These are phyloP conservation scores for Neurospora sp. DNA, from an alignment of 495 filamentous ascomycete genomes.

Conservation along the genomic window DNA sequence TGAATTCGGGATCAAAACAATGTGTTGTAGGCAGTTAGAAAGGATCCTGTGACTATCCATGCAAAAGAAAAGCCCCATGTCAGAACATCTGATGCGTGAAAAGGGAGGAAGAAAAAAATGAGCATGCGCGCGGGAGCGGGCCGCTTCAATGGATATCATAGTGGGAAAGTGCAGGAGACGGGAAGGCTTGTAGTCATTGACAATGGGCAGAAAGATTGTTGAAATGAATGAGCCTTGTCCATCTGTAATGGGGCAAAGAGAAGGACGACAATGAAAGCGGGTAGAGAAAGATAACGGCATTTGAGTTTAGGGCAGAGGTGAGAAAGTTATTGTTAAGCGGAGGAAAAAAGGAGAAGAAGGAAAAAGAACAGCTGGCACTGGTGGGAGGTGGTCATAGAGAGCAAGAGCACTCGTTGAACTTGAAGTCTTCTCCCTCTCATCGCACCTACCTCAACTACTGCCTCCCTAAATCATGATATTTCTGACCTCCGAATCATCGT, in stretches of 20 bases:
- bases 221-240: not conserved
- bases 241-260: not conserved
- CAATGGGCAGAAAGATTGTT: not conserved
- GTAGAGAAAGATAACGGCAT: not conserved
- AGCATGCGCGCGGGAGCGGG: not conserved
- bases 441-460: not conserved
- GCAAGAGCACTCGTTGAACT: not conserved
- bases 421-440: not conserved
- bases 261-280: not conserved
- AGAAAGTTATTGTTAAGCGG: not conserved
- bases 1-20: not conserved
- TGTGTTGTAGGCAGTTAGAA: not conserved
- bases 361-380: not conserved
- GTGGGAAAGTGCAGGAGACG: not conserved
- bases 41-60: not conserved
- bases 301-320: not conserved
- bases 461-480: not conserved
- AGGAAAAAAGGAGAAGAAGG: not conserved
- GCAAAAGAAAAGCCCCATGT: not conserved
- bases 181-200: not conserved
- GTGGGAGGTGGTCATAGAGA: not conserved
- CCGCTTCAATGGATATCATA: not conserved
- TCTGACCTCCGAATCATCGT: not conserved
- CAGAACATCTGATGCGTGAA: not conserved
- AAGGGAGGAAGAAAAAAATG: not conserved